Evolutionary conservation across 2,329 filamentous ascomycete genomes (phyloP).

Genomic region (Talaromyces sp.): DNA sequence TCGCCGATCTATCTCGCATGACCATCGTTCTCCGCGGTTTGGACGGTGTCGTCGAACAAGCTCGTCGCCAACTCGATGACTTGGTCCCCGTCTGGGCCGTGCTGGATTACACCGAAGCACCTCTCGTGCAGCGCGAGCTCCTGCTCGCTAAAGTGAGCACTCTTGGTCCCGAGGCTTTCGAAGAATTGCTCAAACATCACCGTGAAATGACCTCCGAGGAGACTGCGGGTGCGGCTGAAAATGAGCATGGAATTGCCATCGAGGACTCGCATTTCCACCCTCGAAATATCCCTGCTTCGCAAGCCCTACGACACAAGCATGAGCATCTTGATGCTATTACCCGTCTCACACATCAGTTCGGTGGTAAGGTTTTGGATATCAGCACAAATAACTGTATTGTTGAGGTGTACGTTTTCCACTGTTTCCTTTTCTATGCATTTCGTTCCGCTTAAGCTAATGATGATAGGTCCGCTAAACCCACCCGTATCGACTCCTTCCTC

Average conservation of each 20-base stretch:
- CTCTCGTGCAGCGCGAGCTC: constrained; percentile 91
- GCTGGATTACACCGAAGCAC: constrained; percentile 87
- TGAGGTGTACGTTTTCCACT: constrained; percentile 67
- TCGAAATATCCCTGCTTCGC: constrained; percentile 74
- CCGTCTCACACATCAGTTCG: constrained; percentile 94
- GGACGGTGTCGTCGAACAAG: constrained; percentile 96
- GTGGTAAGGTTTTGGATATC: constrained; percentile 95
- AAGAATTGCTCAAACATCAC: constrained; percentile 93
- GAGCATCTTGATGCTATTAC: constrained; percentile 96
- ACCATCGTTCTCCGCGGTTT: constrained; percentile 96
- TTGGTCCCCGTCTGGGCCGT: constrained; percentile 98
- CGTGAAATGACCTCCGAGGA: constrained; percentile 70
- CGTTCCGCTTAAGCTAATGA: constrained; percentile 8
- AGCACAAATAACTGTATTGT: constrained; percentile 98
- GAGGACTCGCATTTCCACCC: constrained; percentile 73
- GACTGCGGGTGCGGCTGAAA: constrained; percentile 41
- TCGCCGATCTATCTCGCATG: constrained; percentile 95
- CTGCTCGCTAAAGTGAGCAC: constrained; percentile 96
- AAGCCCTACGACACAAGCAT: constrained; percentile 93
- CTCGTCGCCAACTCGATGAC: constrained; percentile 89
- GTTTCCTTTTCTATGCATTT: neutral
- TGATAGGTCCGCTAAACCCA: constrained; percentile 79
- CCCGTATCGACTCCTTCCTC: constrained; percentile 93
- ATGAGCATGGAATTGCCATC: constrained; percentile 32
- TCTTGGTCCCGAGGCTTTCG: constrained; percentile 94